Percentiles rank a stretch among this genome's conserved stretches.
These are phyloP conservation scores for Saccharomycopsis guyanensis DNA, from an alignment of 805 yeast species.

Conservation along the genomic window DNA sequence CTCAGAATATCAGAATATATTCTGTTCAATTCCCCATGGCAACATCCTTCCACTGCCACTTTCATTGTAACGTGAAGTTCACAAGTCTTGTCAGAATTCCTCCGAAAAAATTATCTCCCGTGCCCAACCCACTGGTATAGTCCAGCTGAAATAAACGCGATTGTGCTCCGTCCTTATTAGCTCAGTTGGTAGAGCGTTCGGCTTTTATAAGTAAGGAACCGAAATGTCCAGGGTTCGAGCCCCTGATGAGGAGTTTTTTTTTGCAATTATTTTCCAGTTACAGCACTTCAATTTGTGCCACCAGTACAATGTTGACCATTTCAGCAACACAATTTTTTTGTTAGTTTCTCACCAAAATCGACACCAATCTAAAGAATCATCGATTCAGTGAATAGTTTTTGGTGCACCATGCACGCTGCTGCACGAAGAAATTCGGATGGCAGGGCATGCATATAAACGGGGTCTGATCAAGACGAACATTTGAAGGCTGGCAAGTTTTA, in stretches of 20 bases:
- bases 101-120: too few relatives aligned
- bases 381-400: too few relatives aligned
- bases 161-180: conserved; percentile 19
- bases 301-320: not conserved
- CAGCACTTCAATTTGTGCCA: not conserved
- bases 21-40: conserved; percentile 68
- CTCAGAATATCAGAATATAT: conserved; percentile 40
- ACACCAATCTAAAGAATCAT: too few relatives aligned
- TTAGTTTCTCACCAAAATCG: too few relatives aligned
- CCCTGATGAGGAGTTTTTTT: conserved; percentile 29
- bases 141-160: too few relatives aligned
- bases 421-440: not conserved
- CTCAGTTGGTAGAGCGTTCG: conserved; percentile 27
- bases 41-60: conserved; percentile 81
- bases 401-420: not conserved
- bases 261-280: not conserved
- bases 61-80: too few relatives aligned
- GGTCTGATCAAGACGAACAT: too few relatives aligned
- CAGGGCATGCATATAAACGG: conserved; percentile 2
- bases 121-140: too few relatives aligned
- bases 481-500: too few relatives aligned
- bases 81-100: too few relatives aligned
- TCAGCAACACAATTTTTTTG: not conserved
- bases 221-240: conserved; percentile 45
- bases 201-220: conserved; percentile 27